Conservation (phyloP, 352 stramenopile species). For the Hyaloperonospora arabidopsidis region DNA sequence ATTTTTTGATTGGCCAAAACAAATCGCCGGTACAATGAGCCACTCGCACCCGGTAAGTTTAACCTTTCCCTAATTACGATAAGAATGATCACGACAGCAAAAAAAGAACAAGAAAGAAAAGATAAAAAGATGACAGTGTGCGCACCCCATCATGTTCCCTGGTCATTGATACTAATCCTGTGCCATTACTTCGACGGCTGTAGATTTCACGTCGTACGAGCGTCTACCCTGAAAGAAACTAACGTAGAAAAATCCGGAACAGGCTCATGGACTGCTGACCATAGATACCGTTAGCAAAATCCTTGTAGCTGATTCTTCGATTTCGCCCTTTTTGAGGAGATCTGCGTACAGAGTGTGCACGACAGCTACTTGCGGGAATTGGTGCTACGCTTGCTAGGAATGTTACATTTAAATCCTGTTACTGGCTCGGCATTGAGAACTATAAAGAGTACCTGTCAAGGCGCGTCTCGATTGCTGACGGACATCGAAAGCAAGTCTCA, state of each 20-base stretch:
- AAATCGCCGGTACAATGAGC: too few relatives aligned
- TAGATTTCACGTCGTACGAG: constrained; percentile 94
- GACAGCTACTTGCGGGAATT: constrained; percentile 63
- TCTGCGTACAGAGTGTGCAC: constrained; percentile 62
- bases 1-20: too few relatives aligned
- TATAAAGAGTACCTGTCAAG: constrained; percentile 47
- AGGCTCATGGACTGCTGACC: constrained; percentile 33
- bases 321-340: constrained; percentile 84
- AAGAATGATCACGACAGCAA: too few relatives aligned
- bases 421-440: constrained; percentile 89
- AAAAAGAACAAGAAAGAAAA: too few relatives aligned
- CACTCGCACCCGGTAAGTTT: too few relatives aligned
- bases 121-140: too few relatives aligned
- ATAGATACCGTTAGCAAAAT: constrained; percentile 47
- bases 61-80: too few relatives aligned
- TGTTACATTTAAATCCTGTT: constrained; percentile 93
- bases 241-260: constrained; percentile 31
- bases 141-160: too few relatives aligned
- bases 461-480: constrained; percentile 23
- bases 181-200: constrained; percentile 86
- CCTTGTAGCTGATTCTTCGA: constrained; percentile 42
- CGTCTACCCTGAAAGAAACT: constrained; percentile 38
- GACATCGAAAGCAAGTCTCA: constrained; percentile 27
- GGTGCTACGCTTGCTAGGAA: constrained; percentile 88
- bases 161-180: too few relatives aligned